These are phyloP conservation scores for Diaporthe aspalathi DNA, from an alignment of 2,329 filamentous ascomycete genomes.

Conservation along the genomic window DNA sequence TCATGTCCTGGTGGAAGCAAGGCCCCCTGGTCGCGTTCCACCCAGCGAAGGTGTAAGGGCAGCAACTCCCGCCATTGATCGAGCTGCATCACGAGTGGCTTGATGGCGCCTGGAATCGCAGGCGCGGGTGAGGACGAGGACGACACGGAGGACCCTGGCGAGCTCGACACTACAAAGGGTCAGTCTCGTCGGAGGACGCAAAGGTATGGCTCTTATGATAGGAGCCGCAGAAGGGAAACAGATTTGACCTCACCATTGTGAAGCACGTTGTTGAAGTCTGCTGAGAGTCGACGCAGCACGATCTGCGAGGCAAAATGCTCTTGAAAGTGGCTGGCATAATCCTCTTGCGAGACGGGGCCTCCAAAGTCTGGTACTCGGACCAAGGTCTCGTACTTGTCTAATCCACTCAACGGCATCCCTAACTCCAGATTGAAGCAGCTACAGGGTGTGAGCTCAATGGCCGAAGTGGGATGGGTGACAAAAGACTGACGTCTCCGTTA, in stretches of 20 bases:
- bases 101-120: slow-evolving; percentile 54
- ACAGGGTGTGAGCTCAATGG: neutral
- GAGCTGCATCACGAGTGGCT: slow-evolving; percentile 64
- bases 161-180: slow-evolving; percentile 1
- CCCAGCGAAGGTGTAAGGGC: slow-evolving; percentile 66
- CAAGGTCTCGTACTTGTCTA: slow-evolving; percentile 63
- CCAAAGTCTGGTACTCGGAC: slow-evolving; percentile 67
- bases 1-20: slow-evolving; percentile 49
- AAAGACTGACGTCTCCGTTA: slow-evolving; percentile 61
- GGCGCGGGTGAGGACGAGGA: slow-evolving; percentile 8
- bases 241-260: slow-evolving; percentile 58
- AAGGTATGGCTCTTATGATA: neutral
- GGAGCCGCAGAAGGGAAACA: slow-evolving; percentile 23
- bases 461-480: neutral
- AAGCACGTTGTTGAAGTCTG: slow-evolving; percentile 63
- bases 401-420: slow-evolving; percentile 65
- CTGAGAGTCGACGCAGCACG: slow-evolving; percentile 64
- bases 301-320: slow-evolving; percentile 72
- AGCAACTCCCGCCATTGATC: slow-evolving; percentile 68
- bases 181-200: neutral
- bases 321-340: slow-evolving; percentile 62
- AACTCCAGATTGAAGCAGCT: slow-evolving; percentile 64
- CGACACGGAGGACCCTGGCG: slow-evolving; percentile 36
- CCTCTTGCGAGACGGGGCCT: slow-evolving; percentile 58
- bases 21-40: slow-evolving; percentile 60